Evolutionary conservation across 306 rosid species (phyloP).

Genomic region (Vigna unguiculata): DNA sequence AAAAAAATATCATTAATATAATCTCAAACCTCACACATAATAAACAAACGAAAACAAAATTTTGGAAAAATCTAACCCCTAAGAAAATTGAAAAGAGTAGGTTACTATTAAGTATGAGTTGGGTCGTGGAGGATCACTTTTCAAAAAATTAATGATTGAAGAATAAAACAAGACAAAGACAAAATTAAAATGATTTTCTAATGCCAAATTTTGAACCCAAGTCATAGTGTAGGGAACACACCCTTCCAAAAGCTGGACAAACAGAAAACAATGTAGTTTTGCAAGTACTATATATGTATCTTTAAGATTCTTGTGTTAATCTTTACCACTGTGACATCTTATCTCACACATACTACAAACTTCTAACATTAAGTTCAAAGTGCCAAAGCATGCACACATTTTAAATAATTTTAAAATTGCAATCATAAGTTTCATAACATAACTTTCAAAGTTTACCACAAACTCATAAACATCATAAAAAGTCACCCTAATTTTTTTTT

Average conservation of each 20-base stretch:
- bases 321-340: conserved; percentile 32
- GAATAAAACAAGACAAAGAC: conserved; percentile 87
- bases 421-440: too few relatives aligned
- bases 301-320: conserved; percentile 17
- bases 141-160: conserved; percentile 71
- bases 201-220: conserved; percentile 39
- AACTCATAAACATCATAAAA: too few relatives aligned
- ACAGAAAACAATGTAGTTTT: conserved; percentile 51
- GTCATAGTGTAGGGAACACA: conserved; percentile 48
- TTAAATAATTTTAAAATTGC: too few relatives aligned
- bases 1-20: too few relatives aligned
- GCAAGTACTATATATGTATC: conserved; percentile 6
- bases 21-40: too few relatives aligned
- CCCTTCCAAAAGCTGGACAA: conserved; percentile 53
- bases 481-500: too few relatives aligned
- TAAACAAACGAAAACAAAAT: too few relatives aligned
- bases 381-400: too few relatives aligned
- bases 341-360: not conserved
- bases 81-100: not conserved
- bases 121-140: conserved; percentile 66
- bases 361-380: too few relatives aligned
- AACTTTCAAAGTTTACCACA: too few relatives aligned
- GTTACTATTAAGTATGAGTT: conserved; percentile 54
- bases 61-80: too few relatives aligned
- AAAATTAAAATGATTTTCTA: conserved; percentile 48